Conservation (phyloP, 1,284 basidiomycete species). For the Cryptococcus amylolentus region DNA sequence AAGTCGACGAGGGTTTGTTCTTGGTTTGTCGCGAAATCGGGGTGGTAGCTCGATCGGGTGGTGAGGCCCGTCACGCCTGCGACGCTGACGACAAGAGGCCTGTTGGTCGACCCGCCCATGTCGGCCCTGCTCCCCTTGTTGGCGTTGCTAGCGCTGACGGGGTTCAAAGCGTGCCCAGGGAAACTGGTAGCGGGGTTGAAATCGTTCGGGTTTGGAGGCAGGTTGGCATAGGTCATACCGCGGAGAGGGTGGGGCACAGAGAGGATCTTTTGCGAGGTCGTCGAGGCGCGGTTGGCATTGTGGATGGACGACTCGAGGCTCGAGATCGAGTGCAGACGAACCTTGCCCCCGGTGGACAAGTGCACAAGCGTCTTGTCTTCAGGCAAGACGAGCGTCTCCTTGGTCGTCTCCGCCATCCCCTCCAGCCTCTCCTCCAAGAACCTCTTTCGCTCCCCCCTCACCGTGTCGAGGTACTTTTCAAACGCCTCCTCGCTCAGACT, state of each 20-base stretch:
- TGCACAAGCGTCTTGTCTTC: constrained; percentile 28
- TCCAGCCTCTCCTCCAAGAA: constrained; percentile 17
- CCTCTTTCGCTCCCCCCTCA: constrained; percentile 25
- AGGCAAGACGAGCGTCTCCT: constrained; percentile 7
- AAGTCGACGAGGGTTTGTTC: neutral
- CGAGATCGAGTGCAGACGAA: constrained; percentile 11
- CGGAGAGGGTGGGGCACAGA: constrained; percentile 31
- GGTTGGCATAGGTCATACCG: constrained; percentile 37
- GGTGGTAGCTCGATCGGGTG: neutral
- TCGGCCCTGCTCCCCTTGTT: neutral
- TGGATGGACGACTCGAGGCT: constrained; percentile 28
- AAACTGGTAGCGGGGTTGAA: constrained; percentile 2
- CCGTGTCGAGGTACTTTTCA: constrained; percentile 32
- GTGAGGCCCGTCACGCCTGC: constrained; percentile 39
- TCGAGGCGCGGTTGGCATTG: constrained; percentile 7
- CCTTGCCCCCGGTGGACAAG: constrained; percentile 13
- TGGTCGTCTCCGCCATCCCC: constrained; percentile 14
- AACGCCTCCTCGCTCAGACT: constrained; percentile 41
- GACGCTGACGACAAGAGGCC: constrained; percentile 38
- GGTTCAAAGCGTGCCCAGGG: constrained; percentile 23
- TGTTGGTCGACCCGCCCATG: neutral
- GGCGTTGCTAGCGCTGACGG: constrained; percentile 10
- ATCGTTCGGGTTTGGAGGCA: constrained; percentile 8
- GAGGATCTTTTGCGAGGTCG: constrained; percentile 16
- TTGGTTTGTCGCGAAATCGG: neutral